Conservation (phyloP, 139 green algal species). For the Mesostigma viride region DNA sequence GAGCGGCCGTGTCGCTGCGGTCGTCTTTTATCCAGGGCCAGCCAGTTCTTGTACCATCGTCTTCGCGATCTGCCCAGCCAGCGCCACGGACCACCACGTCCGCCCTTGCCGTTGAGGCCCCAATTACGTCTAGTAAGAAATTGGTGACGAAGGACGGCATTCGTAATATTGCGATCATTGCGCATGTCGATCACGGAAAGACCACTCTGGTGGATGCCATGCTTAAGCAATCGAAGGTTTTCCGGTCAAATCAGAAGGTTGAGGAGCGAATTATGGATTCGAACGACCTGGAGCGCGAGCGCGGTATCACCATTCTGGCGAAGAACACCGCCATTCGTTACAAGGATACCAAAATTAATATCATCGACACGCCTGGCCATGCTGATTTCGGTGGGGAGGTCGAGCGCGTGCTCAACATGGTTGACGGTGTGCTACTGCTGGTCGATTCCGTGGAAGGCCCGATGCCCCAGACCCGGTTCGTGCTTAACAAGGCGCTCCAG, state of each 20-base stretch:
- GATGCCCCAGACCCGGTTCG: slow-evolving; percentile 95
- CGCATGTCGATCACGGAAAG: slow-evolving; percentile 76
- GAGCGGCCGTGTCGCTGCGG: too few species aligned
- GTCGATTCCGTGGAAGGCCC: slow-evolving; percentile 88
- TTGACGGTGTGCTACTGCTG: slow-evolving; percentile 94
- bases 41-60: too few species aligned
- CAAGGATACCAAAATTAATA: slow-evolving; percentile 78
- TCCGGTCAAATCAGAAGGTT: slow-evolving; percentile 57
- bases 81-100: too few species aligned
- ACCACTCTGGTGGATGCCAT: slow-evolving; percentile 82
- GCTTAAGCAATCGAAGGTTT: slow-evolving; percentile 76
- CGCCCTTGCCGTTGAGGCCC: background rate
- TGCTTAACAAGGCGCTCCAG: slow-evolving; percentile 88
- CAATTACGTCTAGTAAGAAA: background rate
- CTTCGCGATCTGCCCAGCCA: too few species aligned
- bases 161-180: slow-evolving; percentile 50
- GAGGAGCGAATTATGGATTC: slow-evolving; percentile 90
- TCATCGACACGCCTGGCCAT: slow-evolving; percentile 98
- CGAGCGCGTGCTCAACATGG: slow-evolving; percentile 98
- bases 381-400: slow-evolving; percentile 98
- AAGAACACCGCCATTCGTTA: slow-evolving; percentile 97
- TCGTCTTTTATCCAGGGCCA: too few species aligned
- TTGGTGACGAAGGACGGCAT: slow-evolving; percentile 23
- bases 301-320: slow-evolving; percentile 97
- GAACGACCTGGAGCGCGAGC: slow-evolving; percentile 92